Conservation (phyloP, 352 stramenopile genomes). For the Phytophthora citrophthora region DNA sequence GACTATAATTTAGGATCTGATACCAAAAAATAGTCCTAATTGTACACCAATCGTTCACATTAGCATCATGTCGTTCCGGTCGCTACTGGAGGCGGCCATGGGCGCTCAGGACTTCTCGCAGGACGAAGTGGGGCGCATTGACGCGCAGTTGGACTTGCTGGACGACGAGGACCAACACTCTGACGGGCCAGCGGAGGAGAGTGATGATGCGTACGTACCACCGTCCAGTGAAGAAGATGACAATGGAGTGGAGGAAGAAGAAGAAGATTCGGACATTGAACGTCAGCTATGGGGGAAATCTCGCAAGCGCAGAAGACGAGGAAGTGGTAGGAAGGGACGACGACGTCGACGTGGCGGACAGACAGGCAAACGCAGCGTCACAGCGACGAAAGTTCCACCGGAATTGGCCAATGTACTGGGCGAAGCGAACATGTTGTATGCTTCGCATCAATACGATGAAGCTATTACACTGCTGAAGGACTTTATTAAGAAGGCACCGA, state of each 20-base stretch:
- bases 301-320: conserved; percentile 53
- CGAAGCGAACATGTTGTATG: conserved; percentile 88
- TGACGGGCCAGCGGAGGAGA: conserved; percentile 36
- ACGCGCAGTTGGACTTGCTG: conserved; percentile 30
- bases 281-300: conserved; percentile 83
- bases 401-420: conserved; percentile 82
- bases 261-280: conserved; percentile 89
- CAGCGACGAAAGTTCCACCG: conserved; percentile 77
- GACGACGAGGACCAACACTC: conserved; percentile 31
- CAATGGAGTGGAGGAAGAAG: conserved; percentile 58
- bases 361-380: conserved; percentile 60
- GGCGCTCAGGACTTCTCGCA: conserved; percentile 61
- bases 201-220: conserved; percentile 64
- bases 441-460: conserved; percentile 87
- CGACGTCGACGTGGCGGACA: conserved; percentile 40
- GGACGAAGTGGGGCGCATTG: conserved; percentile 26
- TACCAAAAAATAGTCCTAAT: conserved; percentile 2
- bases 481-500: conserved; percentile 91
- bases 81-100: conserved; percentile 85
- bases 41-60: conserved; percentile 18
- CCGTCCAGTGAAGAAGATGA: conserved; percentile 69
- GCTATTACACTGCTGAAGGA: conserved; percentile 85
- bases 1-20: background rate
- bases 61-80: conserved; percentile 76
- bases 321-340: conserved; percentile 27